phyloP scores from a whole-genome alignment of 169 alveolate genomes.

The Plasmodium sp. region DNA sequence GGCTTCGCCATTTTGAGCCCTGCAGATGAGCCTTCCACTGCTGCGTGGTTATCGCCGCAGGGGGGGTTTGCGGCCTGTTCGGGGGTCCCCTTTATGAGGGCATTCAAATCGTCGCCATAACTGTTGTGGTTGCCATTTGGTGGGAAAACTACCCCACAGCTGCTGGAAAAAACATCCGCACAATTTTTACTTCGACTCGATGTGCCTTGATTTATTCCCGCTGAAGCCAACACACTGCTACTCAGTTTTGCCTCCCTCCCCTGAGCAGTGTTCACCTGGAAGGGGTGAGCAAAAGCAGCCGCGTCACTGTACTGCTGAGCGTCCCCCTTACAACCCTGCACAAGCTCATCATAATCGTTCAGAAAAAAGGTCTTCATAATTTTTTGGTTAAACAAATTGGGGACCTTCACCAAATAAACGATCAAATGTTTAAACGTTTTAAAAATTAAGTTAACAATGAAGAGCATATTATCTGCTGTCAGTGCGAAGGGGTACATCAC shows the following conservation, averaged over 20 bases:
- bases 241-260: neutral
- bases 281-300: neutral
- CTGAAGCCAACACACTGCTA: neutral
- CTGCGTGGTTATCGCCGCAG: neutral
- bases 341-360: slow-evolving; percentile 1
- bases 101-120: neutral
- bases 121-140: neutral
- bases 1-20: neutral
- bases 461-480: slow-evolving; percentile 62
- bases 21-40: neutral
- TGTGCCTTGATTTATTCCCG: neutral
- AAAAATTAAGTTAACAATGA: slow-evolving; percentile 47
- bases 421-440: slow-evolving; percentile 73
- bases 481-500: slow-evolving; percentile 75
- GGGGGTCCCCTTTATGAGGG: neutral
- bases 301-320: neutral
- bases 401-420: slow-evolving; percentile 49
- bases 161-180: neutral
- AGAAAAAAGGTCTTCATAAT: slow-evolving; percentile 54
- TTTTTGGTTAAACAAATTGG: slow-evolving; percentile 53
- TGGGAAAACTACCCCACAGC: neutral
- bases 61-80: neutral
- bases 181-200: neutral
- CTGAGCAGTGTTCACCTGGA: neutral
- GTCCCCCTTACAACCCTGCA: neutral